phyloP scores from a whole-genome alignment of 2,329 filamentous ascomycete genomes.

The Xylariaceae sp. region DNA sequence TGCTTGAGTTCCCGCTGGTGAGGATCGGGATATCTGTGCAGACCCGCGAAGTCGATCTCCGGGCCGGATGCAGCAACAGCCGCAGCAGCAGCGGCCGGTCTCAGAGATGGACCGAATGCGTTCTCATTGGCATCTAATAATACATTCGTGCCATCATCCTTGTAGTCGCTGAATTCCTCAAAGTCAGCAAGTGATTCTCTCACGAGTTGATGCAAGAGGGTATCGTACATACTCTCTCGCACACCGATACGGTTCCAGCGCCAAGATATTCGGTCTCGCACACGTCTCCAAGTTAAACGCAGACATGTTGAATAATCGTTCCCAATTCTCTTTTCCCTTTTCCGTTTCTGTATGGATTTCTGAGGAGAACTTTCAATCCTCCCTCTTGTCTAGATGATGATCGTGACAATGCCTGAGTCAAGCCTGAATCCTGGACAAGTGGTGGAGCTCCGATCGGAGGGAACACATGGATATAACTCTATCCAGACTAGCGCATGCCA shows the following conservation, averaged over 20 bases:
- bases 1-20: conserved; percentile 86
- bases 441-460: not conserved
- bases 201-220: conserved; percentile 11
- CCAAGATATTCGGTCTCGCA: conserved; percentile 70
- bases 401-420: not conserved
- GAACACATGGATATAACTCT: not conserved
- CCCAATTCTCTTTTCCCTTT: too few relatives aligned
- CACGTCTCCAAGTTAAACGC: conserved; percentile 70
- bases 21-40: conserved; percentile 95
- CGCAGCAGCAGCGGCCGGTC: conserved; percentile 42
- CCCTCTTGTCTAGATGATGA: too few relatives aligned
- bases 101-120: conserved; percentile 79
- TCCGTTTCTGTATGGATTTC: too few relatives aligned
- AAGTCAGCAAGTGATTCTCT: conserved; percentile 29
- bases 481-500: not conserved
- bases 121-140: conserved; percentile 98
- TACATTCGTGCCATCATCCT: conserved; percentile 93
- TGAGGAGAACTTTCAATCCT: too few relatives aligned
- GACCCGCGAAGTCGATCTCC: conserved; percentile 68
- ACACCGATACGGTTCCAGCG: conserved; percentile 73
- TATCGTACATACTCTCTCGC: conserved; percentile 63
- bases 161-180: conserved; percentile 71
- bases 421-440: not conserved
- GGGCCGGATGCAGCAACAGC: conserved; percentile 40
- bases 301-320: conserved; percentile 39